phyloP scores from a whole-genome alignment of 208 protist species.

The Trypanosoma brucei region DNA sequence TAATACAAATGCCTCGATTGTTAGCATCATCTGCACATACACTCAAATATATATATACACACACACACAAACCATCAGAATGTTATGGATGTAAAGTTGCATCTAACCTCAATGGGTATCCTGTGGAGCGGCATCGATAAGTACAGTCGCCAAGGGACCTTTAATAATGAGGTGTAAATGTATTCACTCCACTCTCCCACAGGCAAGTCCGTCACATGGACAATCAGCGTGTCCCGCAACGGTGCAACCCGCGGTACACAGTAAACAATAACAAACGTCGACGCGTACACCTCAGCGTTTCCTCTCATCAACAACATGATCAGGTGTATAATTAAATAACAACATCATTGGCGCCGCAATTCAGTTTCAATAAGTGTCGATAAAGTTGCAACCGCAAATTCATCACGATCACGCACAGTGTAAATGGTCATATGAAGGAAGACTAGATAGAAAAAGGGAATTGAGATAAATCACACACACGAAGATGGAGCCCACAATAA shows the following conservation, averaged over 20 bases:
- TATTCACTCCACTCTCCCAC: neutral
- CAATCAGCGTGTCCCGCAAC: neutral
- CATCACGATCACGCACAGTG: too few relatives aligned
- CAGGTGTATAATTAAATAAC: conserved; percentile 22
- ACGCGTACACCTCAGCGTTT: neutral
- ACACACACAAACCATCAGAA: neutral
- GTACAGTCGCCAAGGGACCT: conserved; percentile 3
- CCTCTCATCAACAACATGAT: neutral
- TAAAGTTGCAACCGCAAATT: too few relatives aligned
- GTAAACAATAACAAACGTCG: neutral
- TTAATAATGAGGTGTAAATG: neutral
- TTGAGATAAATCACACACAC: neutral
- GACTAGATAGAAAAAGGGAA: neutral
- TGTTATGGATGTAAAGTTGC: neutral
- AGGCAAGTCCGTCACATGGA: conserved; percentile 1
- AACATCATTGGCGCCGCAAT: conserved; percentile 6
- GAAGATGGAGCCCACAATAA: neutral
- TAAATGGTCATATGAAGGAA: too few relatives aligned
- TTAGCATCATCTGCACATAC: conserved; percentile 5
- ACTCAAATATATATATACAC: neutral
- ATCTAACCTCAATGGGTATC: neutral
- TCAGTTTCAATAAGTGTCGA: too few relatives aligned
- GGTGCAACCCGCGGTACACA: neutral
- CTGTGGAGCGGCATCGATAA: neutral
- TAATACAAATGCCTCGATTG: conserved; percentile 29